Evolutionary conservation across 169 alveolate species (phyloP).

Genomic region (Plasmodium gaboni): DNA sequence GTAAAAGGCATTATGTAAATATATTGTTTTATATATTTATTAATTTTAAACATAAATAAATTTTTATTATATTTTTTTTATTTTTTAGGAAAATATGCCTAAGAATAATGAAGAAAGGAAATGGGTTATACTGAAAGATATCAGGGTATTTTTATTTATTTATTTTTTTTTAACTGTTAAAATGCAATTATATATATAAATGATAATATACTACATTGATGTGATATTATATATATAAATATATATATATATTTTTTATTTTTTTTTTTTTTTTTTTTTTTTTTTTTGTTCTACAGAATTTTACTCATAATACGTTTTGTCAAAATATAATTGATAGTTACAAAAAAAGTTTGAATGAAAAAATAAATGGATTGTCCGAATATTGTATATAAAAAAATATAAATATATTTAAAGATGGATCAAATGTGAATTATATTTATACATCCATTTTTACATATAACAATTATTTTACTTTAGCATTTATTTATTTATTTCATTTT

Average conservation of each 20-base stretch:
- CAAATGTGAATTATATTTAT: background rate
- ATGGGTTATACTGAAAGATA: conserved; percentile 67
- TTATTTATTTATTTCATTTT: too few relatives aligned
- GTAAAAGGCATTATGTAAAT: conserved; percentile 14
- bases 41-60: background rate
- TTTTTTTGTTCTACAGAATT: conserved; percentile 32
- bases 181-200: background rate
- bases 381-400: conserved; percentile 10
- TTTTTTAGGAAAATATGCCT: conserved; percentile 38
- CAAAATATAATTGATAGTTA: conserved; percentile 50
- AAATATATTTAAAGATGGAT: background rate
- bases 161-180: conserved; percentile 7
- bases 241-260: background rate
- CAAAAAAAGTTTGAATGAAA: conserved; percentile 26
- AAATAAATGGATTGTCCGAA: conserved; percentile 25
- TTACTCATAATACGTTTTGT: conserved; percentile 64
- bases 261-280: conserved; percentile 24
- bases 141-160: conserved; percentile 34
- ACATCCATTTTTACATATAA: too few relatives aligned
- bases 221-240: too few relatives aligned
- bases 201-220: too few relatives aligned
- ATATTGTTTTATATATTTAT: conserved; percentile 5
- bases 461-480: too few relatives aligned
- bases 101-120: conserved; percentile 17
- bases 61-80: background rate